Base-by-base conservation (phyloP, 139 green algal genomes). In the Ettlia oleoabundans region DNA sequence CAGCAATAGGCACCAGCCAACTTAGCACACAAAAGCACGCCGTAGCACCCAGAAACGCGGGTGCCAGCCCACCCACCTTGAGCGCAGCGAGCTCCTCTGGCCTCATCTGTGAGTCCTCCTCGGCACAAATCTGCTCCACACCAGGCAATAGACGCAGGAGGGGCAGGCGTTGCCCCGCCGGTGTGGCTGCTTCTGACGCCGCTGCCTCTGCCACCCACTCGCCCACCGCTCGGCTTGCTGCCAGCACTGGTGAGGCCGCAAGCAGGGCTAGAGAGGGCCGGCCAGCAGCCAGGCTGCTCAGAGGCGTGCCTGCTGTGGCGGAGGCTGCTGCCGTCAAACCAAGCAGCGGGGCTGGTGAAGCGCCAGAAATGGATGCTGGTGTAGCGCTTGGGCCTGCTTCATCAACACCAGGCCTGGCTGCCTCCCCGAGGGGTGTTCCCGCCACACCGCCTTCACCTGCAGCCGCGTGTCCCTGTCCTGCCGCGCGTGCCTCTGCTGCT, bases 121-220 rank as follows among this genome's bases (percentile, higher is more conserved):
- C 52, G 28, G 52, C 67, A 6, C 37, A 47, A 35, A 80, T 35
- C 53, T 80, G 52, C 38, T 67, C 73, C 3, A 37, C 53, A 3
- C 52, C 73, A 8, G 73, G 73, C 73, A 80, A 52, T 35, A 80
- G 35, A 21, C n/a, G 53, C 73, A 80, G 73, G 52, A 80, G 73
- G 26, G 73, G 73, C 73, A 80, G 73, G 26, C 8, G 53, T 53
- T 80, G 33, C 10, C 73, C 73, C 10, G 73, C 52, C 2, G 73
- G 73, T 35, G 73, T 80, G 21, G 73, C 35, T 19, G 40, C 53
- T 24, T 68, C 52, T 1, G 53, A 33, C 35, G 35, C 53, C 0
- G 26, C 73, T 0, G 73, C 73, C 15, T 80, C 73, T 10, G 37
- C 73, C 73, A 55, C 28, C 73, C 73, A 80, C 30, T 80, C 73